These are phyloP conservation scores for Exophiala lecanii-corni DNA, from an alignment of 2,329 filamentous ascomycete genomes.

Conservation along the genomic window DNA sequence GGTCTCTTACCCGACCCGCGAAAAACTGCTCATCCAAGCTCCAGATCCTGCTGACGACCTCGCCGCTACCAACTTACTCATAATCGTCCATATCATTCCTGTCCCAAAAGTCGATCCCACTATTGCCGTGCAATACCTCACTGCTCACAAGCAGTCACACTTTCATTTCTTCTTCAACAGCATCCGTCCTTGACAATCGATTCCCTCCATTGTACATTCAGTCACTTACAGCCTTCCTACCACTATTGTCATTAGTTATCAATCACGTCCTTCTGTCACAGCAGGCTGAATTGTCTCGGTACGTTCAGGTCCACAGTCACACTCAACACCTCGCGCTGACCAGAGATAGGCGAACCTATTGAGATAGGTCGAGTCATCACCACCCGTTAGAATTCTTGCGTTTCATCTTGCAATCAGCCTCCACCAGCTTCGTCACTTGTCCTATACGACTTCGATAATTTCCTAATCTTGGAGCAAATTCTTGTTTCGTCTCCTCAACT, in stretches of 20 bases:
- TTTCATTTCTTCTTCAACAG: conserved; percentile 12
- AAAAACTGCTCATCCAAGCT: not conserved
- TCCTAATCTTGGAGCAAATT: conserved; percentile 12
- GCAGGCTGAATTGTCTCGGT: conserved; percentile 22
- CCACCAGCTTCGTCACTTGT: not conserved
- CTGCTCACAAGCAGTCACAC: conserved; percentile 3
- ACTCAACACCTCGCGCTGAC: too few species aligned
- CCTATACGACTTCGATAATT: conserved; percentile 14
- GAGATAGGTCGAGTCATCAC: not conserved
- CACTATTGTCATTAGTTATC: conserved; percentile 5
- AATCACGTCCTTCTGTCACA: conserved; percentile 13
- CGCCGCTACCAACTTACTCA: conserved; percentile 9
- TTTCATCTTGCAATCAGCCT: not conserved
- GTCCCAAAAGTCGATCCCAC: conserved; percentile 10
- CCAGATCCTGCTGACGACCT: not conserved
- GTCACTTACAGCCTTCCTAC: conserved; percentile 2
- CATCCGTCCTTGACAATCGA: conserved; percentile 3
- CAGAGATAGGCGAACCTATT: too few species aligned
- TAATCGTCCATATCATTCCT: conserved; percentile 18
- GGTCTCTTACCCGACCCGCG: too few species aligned
- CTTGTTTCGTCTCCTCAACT: not conserved
- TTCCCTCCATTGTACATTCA: conserved; percentile 15
- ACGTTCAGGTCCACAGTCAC: conserved; percentile 4
- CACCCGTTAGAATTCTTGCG: not conserved
- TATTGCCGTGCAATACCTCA: conserved; percentile 24